A percentile compares a stretch with the other conserved stretches of the same genome.
Conservation (phyloP, 441 rosid genomes). For the Euphorbia schlechtendalii region DNA sequence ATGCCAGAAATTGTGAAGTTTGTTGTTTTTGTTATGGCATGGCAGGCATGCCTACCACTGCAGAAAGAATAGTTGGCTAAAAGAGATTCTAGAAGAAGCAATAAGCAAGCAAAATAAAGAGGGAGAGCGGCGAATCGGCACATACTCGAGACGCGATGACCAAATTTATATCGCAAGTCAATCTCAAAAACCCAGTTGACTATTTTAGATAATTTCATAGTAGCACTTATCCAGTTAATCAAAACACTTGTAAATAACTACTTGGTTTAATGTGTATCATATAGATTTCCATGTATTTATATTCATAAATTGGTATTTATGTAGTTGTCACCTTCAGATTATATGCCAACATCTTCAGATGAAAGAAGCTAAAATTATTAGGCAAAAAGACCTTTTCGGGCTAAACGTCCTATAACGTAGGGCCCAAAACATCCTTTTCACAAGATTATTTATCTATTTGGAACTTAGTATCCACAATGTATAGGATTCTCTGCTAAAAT, state of each 20-base stretch:
- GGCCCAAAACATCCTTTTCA: too few species aligned
- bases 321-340: background rate
- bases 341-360: background rate
- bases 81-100: slow-evolving; percentile 20
- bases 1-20: background rate
- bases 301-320: background rate
- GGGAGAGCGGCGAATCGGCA: background rate
- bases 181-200: too few species aligned
- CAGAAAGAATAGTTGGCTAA: slow-evolving; percentile 17
- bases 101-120: slow-evolving; percentile 10
- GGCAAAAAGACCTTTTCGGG: too few species aligned
- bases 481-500: background rate
- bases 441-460: too few species aligned
- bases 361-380: too few species aligned
- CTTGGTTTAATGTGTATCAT: background rate
- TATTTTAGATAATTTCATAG: too few species aligned
- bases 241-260: too few species aligned
- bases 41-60: slow-evolving; percentile 20
- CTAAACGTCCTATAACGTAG: too few species aligned
- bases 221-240: too few species aligned
- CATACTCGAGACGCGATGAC: too few species aligned
- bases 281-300: background rate
- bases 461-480: background rate
- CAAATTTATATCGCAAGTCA: too few species aligned
- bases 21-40: background rate